Evolutionary conservation across 306 rosid genomes (phyloP).

Genomic region (Cicer pinnatifidum): DNA sequence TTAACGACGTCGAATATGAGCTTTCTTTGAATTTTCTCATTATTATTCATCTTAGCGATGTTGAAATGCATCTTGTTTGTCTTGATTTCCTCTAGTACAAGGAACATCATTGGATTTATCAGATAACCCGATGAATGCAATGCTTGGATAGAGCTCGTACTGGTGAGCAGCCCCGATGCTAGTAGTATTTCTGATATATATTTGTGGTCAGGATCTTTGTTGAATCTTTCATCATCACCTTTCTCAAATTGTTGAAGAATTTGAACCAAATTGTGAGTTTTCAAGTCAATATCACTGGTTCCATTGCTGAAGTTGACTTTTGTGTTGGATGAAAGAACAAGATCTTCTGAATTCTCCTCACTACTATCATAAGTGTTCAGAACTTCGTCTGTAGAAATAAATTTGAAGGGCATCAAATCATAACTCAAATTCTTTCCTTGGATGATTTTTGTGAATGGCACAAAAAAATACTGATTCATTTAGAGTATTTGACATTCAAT

Average conservation of each 20-base stretch:
- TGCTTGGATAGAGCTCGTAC: constrained; percentile 50
- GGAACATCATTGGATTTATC: constrained; percentile 64
- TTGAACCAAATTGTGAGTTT: constrained; percentile 54
- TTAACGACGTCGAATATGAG: constrained; percentile 74
- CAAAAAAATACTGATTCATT: constrained; percentile 9
- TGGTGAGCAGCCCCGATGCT: constrained; percentile 63
- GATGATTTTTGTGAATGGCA: constrained; percentile 9
- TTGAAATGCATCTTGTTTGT: constrained; percentile 44
- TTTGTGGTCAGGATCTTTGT: constrained; percentile 64
- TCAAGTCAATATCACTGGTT: constrained; percentile 47
- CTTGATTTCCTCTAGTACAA: constrained; percentile 65
- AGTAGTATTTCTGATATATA: constrained; percentile 77
- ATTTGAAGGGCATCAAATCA: constrained; percentile 44
- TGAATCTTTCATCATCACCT: constrained; percentile 47
- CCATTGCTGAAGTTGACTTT: constrained; percentile 48
- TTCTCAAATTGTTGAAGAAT: constrained; percentile 48
- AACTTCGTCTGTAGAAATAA: constrained; percentile 61
- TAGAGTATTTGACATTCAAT: constrained; percentile 13
- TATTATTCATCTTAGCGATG: constrained; percentile 28
- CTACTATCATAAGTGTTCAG: constrained; percentile 46
- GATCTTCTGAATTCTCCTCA: constrained; percentile 51
- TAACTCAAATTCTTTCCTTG: constrained; percentile 1
- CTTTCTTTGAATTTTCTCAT: constrained; percentile 61
- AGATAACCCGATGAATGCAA: constrained; percentile 53
- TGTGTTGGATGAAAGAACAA: constrained; percentile 45